Percentiles rank a stretch among this genome's conserved stretches.
These are phyloP conservation scores for Geotrichum cucujoidarum DNA, from an alignment of 1,139 yeast species.

Conservation along the genomic window DNA sequence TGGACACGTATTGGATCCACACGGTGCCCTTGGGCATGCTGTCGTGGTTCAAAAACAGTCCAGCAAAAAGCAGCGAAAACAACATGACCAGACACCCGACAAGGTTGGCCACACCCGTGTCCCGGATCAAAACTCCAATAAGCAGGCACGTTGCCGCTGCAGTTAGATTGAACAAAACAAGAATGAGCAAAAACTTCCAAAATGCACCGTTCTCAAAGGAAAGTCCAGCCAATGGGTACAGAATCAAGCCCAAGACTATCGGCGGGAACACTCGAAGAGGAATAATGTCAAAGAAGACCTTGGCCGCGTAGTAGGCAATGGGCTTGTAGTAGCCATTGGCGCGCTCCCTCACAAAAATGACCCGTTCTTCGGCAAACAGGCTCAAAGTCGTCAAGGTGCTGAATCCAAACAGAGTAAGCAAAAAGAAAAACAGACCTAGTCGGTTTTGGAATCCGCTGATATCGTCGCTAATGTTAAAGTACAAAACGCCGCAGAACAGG, in stretches of 20 bases:
- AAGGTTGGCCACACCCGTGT: constrained; percentile 91
- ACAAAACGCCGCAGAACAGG: constrained; percentile 75
- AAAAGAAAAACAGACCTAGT: constrained; percentile 83
- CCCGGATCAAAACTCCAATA: constrained; percentile 79
- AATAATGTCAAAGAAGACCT: constrained; percentile 79
- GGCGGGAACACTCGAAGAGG: constrained; percentile 93
- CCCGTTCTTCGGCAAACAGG: constrained; percentile 80
- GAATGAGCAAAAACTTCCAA: constrained; percentile 58
- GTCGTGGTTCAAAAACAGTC: constrained; percentile 79
- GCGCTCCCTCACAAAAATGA: constrained; percentile 84
- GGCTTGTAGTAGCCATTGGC: constrained; percentile 93
- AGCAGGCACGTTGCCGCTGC: constrained; percentile 79
- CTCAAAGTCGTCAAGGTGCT: constrained; percentile 87
- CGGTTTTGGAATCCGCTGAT: constrained; percentile 96
- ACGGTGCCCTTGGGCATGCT: constrained; percentile 65
- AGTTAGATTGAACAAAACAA: constrained; percentile 79
- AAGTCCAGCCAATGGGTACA: constrained; percentile 90
- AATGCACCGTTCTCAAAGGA: constrained; percentile 78
- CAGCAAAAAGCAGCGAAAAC: constrained; percentile 86
- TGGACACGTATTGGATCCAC: constrained; percentile 79
- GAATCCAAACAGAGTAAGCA: constrained; percentile 87
- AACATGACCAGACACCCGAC: constrained; percentile 77
- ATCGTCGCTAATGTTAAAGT: constrained; percentile 77
- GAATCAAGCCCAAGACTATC: constrained; percentile 66
- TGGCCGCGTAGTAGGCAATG: constrained; percentile 74